Evolutionary conservation across 2,329 filamentous ascomycete genomes (phyloP).

Genomic region (Grosmannia serpens): DNA sequence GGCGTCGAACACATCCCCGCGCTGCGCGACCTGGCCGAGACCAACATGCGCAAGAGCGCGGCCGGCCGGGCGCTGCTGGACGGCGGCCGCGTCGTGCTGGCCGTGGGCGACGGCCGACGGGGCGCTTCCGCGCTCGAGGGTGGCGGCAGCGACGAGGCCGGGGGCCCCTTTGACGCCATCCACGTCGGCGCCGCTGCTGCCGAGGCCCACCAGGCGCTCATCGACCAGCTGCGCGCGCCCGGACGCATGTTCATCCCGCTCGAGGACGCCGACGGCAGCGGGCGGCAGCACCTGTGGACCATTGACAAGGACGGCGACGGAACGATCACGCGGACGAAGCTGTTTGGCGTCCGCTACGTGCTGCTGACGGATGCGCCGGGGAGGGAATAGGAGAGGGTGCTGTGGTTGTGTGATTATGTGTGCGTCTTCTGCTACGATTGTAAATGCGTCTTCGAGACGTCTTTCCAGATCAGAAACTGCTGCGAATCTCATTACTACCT

Average conservation of each 20-base stretch:
- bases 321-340: slow-evolving; percentile 43
- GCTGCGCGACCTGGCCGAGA: slow-evolving; percentile 49
- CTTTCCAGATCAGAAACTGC: too few species aligned
- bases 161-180: slow-evolving; percentile 72
- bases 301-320: slow-evolving; percentile 62
- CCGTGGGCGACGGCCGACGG: slow-evolving; percentile 60
- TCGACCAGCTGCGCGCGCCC: slow-evolving; percentile 67
- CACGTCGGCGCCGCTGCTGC: slow-evolving; percentile 84
- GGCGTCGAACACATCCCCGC: slow-evolving; percentile 64
- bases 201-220: slow-evolving; percentile 57
- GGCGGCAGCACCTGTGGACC: slow-evolving; percentile 56
- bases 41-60: slow-evolving; percentile 54
- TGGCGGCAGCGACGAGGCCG: slow-evolving; percentile 30
- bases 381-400: too few species aligned
- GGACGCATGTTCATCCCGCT: slow-evolving; percentile 76
- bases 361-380: slow-evolving; percentile 10
- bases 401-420: not conserved
- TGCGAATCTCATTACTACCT: too few species aligned
- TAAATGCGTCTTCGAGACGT: too few species aligned
- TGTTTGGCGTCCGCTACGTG: slow-evolving; percentile 67
- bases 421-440: too few species aligned
- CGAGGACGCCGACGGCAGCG: slow-evolving; percentile 29
- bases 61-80: slow-evolving; percentile 49
- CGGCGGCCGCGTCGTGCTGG: slow-evolving; percentile 55
- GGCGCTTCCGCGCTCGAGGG: not conserved